phyloP scores from a whole-genome alignment of 129 eudicot genomes.

The Tagetes patula region DNA sequence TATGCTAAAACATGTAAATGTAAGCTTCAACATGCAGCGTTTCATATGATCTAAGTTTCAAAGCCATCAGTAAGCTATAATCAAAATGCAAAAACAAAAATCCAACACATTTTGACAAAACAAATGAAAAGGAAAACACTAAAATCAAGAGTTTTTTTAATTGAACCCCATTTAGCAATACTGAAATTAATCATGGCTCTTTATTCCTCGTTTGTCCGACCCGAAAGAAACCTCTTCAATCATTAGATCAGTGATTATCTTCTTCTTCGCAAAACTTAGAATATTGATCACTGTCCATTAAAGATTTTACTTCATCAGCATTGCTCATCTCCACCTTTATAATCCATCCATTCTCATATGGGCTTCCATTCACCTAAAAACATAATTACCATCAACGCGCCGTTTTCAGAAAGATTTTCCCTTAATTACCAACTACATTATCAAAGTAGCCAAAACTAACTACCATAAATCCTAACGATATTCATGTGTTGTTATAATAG shows the following conservation, averaged over 20 bases:
- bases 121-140: not conserved
- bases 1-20: no score
- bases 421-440: not conserved
- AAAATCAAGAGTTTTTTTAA: not conserved
- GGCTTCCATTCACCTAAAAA: slow-evolving; percentile 66
- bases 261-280: slow-evolving; percentile 87
- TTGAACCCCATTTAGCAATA: slow-evolving; percentile 16
- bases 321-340: slow-evolving; percentile 72
- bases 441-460: no score
- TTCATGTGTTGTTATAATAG: not conserved
- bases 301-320: slow-evolving; percentile 37
- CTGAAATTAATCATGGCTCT: slow-evolving; percentile 7
- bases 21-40: no score
- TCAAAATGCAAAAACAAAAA: no score
- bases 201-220: not conserved
- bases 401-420: not conserved
- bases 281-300: slow-evolving; percentile 74
- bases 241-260: slow-evolving; percentile 41
- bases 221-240: slow-evolving; percentile 15
- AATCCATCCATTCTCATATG: slow-evolving; percentile 86
- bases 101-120: not conserved
- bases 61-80: no score
- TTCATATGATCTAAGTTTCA: no score
- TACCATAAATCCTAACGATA: not conserved
- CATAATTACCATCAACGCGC: not conserved